Conservation (phyloP, 768 basidiomycete genomes). For the Amanita subjunquillea region DNA sequence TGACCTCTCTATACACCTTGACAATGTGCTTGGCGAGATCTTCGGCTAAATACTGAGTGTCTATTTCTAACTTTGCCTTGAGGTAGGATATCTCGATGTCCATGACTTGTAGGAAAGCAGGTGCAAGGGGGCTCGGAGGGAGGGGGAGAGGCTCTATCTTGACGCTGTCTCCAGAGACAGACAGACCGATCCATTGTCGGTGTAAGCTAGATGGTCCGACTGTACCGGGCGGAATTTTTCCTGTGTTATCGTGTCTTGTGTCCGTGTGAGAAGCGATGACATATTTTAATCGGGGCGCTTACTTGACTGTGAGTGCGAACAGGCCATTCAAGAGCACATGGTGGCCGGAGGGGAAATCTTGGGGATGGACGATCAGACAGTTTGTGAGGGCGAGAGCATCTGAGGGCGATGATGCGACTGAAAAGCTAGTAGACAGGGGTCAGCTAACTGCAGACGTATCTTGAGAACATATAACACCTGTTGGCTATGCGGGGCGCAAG, state of each 20-base stretch:
- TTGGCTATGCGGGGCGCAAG: conserved; percentile 11
- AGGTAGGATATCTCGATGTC: conserved; percentile 73
- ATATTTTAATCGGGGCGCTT: conserved; percentile 12
- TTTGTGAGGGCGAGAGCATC: conserved; percentile 70
- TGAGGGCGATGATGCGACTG: conserved; percentile 51
- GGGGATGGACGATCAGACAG: conserved; percentile 68
- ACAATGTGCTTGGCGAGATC: conserved; percentile 73
- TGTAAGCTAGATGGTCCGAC: conserved; percentile 74
- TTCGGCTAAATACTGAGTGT: conserved; percentile 76
- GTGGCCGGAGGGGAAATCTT: conserved; percentile 62
- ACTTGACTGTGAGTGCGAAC: conserved; percentile 72
- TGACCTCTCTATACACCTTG: conserved; percentile 60
- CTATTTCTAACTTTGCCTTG: conserved; percentile 39
- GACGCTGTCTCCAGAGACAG: conserved; percentile 65
- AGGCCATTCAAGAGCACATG: conserved; percentile 69
- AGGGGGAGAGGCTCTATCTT: conserved; percentile 55
- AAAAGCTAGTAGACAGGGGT: conserved; percentile 27
- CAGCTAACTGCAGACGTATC: background rate
- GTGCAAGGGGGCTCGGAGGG: conserved; percentile 36
- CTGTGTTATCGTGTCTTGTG: conserved; percentile 69
- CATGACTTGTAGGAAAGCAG: conserved; percentile 63
- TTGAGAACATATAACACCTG: conserved; percentile 13
- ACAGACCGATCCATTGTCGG: conserved; percentile 86
- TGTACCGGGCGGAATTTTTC: conserved; percentile 52
- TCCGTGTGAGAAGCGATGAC: background rate